Percentiles rank a stretch among this genome's conserved stretches.
phyloP scores from a whole-genome alignment of 371 early-diverging fungal species.

The Furculomyces boomerangus region DNA sequence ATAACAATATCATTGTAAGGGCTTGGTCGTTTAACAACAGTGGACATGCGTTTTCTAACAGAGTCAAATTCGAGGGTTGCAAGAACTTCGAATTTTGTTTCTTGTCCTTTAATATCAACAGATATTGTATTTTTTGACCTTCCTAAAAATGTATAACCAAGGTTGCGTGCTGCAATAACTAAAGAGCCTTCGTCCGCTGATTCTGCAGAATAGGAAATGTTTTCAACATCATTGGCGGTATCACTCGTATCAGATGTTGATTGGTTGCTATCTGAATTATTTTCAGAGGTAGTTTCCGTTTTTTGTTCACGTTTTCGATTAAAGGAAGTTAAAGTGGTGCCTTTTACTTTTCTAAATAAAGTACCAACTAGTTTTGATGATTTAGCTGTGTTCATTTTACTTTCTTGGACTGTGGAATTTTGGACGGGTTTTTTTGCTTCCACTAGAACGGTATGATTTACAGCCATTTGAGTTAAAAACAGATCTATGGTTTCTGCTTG shows the following conservation, averaged over 20 bases:
- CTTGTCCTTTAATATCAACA: slow-evolving; percentile 45
- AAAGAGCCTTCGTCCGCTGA: slow-evolving; percentile 79
- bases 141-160: slow-evolving; percentile 66
- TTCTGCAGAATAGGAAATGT: slow-evolving; percentile 54
- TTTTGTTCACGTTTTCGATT: too few relatives aligned
- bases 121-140: slow-evolving; percentile 29
- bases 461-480: slow-evolving; percentile 66
- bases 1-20: slow-evolving; percentile 64
- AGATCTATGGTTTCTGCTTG: slow-evolving; percentile 26
- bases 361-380: too few relatives aligned
- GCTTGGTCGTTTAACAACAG: slow-evolving; percentile 56
- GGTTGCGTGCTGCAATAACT: slow-evolving; percentile 67
- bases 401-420: too few relatives aligned
- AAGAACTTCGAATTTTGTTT: slow-evolving; percentile 43
- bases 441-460: slow-evolving; percentile 86
- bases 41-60: slow-evolving; percentile 89
- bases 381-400: too few relatives aligned
- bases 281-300: too few relatives aligned
- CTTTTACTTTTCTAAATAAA: too few relatives aligned
- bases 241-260: not conserved
- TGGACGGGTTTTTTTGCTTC: slow-evolving; percentile 35
- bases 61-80: slow-evolving; percentile 80
- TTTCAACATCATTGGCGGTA: slow-evolving; percentile 4
- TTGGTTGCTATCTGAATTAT: not conserved
- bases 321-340: too few relatives aligned